Evolutionary conservation across 495 filamentous ascomycete species (phyloP).

Genomic region (Penicillium canescens): DNA sequence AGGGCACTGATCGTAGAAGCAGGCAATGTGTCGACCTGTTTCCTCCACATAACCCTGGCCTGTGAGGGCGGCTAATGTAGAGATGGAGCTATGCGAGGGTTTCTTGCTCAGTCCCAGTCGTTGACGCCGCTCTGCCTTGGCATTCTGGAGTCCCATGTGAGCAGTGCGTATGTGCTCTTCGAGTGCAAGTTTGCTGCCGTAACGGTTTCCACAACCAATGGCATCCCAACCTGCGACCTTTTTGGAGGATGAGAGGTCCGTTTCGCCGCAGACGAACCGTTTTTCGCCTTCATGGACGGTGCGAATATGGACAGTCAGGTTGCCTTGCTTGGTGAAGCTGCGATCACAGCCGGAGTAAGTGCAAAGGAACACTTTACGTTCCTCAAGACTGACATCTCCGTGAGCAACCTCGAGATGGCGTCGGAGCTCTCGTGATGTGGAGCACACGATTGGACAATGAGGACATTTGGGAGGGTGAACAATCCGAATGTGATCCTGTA

Average conservation of each 20-base stretch:
- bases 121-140: constrained; percentile 45
- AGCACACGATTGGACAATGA: constrained; percentile 66
- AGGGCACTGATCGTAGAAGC: constrained; percentile 53
- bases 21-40: constrained; percentile 54
- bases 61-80: constrained; percentile 53
- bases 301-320: constrained; percentile 75
- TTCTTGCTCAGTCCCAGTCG: constrained; percentile 34
- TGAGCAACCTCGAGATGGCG: constrained; percentile 72
- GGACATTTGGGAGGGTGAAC: constrained; percentile 74
- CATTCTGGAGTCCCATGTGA: constrained; percentile 61
- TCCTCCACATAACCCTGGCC: constrained; percentile 59
- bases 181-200: constrained; percentile 68
- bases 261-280: constrained; percentile 71
- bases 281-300: constrained; percentile 68
- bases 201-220: constrained; percentile 67
- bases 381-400: constrained; percentile 58
- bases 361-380: constrained; percentile 64
- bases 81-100: constrained; percentile 19
- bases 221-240: constrained; percentile 65
- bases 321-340: constrained; percentile 74
- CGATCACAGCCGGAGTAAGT: constrained; percentile 63
- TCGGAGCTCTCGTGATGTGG: constrained; percentile 59
- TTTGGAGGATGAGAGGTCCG: constrained; percentile 57
- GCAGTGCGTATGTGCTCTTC: constrained; percentile 79
- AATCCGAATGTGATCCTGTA: constrained; percentile 69